These are phyloP conservation scores for Aureobasidium leucospermi DNA, from an alignment of 2,329 filamentous ascomycete species.

Conservation along the genomic window DNA sequence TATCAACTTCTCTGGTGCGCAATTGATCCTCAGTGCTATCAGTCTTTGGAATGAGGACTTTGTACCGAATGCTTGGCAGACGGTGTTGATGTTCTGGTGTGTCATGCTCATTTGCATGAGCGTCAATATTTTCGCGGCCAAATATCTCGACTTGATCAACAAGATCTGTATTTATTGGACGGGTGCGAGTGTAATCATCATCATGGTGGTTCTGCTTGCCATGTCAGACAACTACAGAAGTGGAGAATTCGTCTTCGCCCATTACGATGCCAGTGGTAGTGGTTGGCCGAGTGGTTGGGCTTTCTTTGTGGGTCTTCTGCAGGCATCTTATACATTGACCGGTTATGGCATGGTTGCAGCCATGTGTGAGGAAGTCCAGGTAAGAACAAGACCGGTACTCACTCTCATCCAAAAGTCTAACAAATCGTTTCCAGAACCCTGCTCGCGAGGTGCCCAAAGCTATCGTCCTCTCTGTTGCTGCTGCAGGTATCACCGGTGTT, in stretches of 20 bases:
- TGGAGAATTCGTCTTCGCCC: constrained; percentile 58
- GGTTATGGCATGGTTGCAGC: constrained; percentile 65
- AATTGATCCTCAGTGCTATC: constrained; percentile 61
- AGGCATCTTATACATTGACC: constrained; percentile 55
- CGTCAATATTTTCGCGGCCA: constrained; percentile 58
- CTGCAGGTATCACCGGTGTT: constrained; percentile 58
- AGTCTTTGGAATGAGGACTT: constrained; percentile 64
- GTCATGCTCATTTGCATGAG: constrained; percentile 58
- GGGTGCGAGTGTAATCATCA: constrained; percentile 57
- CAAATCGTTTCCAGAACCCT: constrained; percentile 41
- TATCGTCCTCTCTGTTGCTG: constrained; percentile 62
- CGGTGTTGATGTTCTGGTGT: constrained; percentile 64
- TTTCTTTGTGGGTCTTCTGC: constrained; percentile 64
- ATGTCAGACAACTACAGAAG: constrained; percentile 53
- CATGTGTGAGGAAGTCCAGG: constrained; percentile 63
- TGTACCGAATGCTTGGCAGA: constrained; percentile 61
- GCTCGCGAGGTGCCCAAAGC: constrained; percentile 63
- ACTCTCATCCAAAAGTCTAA: background rate
- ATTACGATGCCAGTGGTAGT: constrained; percentile 58
- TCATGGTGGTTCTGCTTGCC: constrained; percentile 55
- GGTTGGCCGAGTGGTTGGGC: constrained; percentile 64
- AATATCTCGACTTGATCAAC: constrained; percentile 60
- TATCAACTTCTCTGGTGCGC: constrained; percentile 67
- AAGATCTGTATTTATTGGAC: constrained; percentile 71
- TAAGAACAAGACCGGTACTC: background rate